A percentile compares a stretch with the other conserved stretches of the same genome.
Conservation (phyloP, 352 stramenopile genomes). For the Phytopythium litorale region DNA sequence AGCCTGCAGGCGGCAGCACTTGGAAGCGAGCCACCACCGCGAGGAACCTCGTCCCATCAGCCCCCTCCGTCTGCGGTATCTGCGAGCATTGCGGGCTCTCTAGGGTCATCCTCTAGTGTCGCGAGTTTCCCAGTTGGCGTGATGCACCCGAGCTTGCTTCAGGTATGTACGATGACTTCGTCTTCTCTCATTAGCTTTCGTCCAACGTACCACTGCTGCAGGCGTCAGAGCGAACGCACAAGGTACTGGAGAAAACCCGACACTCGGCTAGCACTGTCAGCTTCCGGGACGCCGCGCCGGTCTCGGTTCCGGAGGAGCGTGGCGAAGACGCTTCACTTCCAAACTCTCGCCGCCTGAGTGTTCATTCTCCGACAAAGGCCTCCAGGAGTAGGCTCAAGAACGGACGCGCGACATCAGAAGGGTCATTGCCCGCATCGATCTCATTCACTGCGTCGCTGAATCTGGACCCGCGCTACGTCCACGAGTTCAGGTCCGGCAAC, state of each 20-base stretch:
- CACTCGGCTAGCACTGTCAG: conserved; percentile 12
- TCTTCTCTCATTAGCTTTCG: not conserved
- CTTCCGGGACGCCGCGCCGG: conserved; percentile 9
- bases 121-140: conserved; percentile 18
- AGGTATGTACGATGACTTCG: conserved; percentile 21
- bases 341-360: not conserved
- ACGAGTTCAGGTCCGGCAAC: conserved; percentile 74
- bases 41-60: not conserved
- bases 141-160: conserved; percentile 52
- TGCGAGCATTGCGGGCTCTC: not conserved
- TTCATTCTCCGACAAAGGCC: conserved; percentile 20
- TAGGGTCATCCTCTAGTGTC: conserved; percentile 31
- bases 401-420: not conserved
- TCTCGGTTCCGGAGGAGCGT: conserved; percentile 1
- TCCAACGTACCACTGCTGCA: conserved; percentile 6
- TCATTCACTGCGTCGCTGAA: conserved; percentile 81
- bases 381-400: conserved; percentile 15
- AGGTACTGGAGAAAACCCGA: conserved; percentile 31
- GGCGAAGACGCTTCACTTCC: conserved; percentile 12
- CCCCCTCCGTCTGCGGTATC: not conserved
- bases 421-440: conserved; percentile 9
- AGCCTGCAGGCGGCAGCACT: not conserved
- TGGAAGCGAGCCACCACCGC: not conserved
- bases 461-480: conserved; percentile 66
- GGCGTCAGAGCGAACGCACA: conserved; percentile 56